These are phyloP conservation scores for Linaria vulgaris DNA, from an alignment of 257 asterid genomes.

Conservation along the genomic window DNA sequence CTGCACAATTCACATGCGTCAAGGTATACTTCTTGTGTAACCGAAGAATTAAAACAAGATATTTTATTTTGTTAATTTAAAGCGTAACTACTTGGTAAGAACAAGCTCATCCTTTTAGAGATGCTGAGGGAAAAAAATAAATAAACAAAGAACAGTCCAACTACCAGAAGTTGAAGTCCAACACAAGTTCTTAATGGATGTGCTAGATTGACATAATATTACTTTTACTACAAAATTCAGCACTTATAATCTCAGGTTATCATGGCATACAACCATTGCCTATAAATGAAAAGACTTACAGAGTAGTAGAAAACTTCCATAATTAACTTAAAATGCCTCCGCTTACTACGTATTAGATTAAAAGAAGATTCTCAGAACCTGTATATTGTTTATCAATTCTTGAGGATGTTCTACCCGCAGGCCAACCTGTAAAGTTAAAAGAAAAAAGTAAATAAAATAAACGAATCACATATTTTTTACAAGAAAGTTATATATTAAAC, in stretches of 20 bases:
- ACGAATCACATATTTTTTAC: conserved; percentile 5
- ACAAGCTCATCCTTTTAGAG: too few relatives aligned
- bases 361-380: conserved; percentile 44
- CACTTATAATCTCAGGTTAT: too few relatives aligned
- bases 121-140: too few relatives aligned
- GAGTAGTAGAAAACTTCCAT: too few relatives aligned
- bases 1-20: conserved; percentile 40
- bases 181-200: not conserved
- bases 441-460: conserved; percentile 8
- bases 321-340: not conserved
- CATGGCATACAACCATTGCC: too few relatives aligned
- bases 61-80: not conserved
- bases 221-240: not conserved
- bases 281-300: not conserved
- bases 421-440: conserved; percentile 59
- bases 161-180: not conserved
- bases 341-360: too few relatives aligned
- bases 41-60: conserved; percentile 1
- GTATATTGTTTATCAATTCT: conserved; percentile 77
- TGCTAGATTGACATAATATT: not conserved
- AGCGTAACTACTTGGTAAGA: not conserved
- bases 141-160: too few relatives aligned
- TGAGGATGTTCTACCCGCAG: conserved; percentile 97
- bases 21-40: conserved; percentile 8
- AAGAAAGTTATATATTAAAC: conserved; percentile 15